Conservation (phyloP, 192 early-diverging fungal species). For the Jimgerdemannia flammicorona region DNA sequence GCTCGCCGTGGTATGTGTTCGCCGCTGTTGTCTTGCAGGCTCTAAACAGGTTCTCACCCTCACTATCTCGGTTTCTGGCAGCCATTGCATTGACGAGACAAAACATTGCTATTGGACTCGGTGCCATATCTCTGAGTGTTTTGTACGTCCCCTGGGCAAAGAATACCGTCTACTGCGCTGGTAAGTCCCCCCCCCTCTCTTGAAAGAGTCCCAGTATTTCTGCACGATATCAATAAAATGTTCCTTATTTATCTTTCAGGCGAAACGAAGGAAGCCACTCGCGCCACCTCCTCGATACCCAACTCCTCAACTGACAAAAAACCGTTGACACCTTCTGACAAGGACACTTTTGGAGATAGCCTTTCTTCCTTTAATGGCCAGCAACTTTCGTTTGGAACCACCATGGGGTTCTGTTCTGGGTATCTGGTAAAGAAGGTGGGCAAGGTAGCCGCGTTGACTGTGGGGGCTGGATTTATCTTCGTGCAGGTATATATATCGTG, state of each 20-base stretch:
- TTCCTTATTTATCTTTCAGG: neutral
- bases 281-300: neutral
- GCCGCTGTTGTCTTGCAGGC: neutral
- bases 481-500: constrained; percentile 28
- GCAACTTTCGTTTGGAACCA: constrained; percentile 38
- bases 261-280: neutral
- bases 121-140: neutral
- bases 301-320: neutral
- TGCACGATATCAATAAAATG: neutral
- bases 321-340: neutral
- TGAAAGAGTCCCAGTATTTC: neutral
- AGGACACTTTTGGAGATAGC: neutral
- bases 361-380: neutral
- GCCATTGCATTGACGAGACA: neutral
- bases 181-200: neutral
- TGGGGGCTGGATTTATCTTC: constrained; percentile 43
- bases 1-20: neutral
- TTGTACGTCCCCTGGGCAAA: neutral
- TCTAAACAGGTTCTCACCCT: neutral
- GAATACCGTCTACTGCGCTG: neutral
- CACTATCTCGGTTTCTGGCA: neutral
- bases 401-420: constrained; percentile 46
- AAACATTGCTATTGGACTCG: neutral
- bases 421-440: constrained; percentile 48
- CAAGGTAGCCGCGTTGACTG: constrained; percentile 38